Percentiles rank a stretch among this genome's conserved stretches.
Evolutionary conservation across 768 basidiomycete genomes (phyloP).

Genomic region (Chiua virens): DNA sequence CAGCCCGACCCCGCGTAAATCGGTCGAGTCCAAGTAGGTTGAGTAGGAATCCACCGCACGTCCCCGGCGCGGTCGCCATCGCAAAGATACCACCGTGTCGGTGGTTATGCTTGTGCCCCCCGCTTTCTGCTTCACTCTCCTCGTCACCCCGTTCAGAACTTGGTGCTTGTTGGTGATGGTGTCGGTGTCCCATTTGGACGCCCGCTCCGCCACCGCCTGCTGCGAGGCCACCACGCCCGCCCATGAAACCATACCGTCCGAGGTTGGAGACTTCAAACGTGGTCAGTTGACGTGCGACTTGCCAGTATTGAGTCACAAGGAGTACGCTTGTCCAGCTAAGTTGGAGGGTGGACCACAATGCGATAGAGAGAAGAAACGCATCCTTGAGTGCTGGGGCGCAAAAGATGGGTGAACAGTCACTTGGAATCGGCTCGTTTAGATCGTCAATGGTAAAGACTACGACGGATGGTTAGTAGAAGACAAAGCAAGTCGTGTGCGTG

Average conservation of each 20-base stretch:
- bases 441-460: conserved; percentile 56
- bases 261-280: conserved; percentile 95
- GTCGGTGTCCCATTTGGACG: conserved; percentile 80
- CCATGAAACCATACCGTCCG: conserved; percentile 96
- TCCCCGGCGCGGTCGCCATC: conserved; percentile 32
- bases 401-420: conserved; percentile 38
- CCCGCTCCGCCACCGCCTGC: conserved; percentile 54
- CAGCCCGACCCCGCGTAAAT: conserved; percentile 89
- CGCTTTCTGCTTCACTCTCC: conserved; percentile 35
- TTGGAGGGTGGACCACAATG: conserved; percentile 87
- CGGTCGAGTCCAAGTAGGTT: conserved; percentile 91
- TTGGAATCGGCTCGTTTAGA: not conserved
- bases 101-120: conserved; percentile 46
- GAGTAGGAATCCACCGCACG: conserved; percentile 66
- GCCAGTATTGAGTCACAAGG: conserved; percentile 85
- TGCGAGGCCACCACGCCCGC: conserved; percentile 75
- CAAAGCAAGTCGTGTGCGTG: not conserved
- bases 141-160: conserved; percentile 50
- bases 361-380: conserved; percentile 80
- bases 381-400: conserved; percentile 75
- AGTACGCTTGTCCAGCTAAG: conserved; percentile 93
- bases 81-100: conserved; percentile 38
- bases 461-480: not conserved
- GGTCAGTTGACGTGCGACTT: conserved; percentile 92
- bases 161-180: conserved; percentile 32